A percentile compares a stretch with the other conserved stretches of the same genome.
phyloP scores from a whole-genome alignment of 2,329 filamentous ascomycete genomes.

The Calonectria pseudoturangicola region DNA sequence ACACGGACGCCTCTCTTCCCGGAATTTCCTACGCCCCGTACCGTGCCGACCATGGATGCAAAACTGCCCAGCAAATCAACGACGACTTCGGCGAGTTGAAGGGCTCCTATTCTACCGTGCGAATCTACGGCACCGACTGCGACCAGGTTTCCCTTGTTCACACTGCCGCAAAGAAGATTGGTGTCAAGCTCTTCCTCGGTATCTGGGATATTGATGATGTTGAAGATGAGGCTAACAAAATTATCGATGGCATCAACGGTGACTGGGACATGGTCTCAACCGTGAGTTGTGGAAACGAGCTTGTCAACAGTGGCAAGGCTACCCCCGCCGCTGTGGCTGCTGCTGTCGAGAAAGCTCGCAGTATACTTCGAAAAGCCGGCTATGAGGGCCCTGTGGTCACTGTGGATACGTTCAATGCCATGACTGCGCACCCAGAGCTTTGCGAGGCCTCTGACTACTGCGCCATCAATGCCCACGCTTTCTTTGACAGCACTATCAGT shows the following conservation, averaged over 20 bases:
- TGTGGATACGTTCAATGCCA: constrained; percentile 85
- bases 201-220: constrained; percentile 79
- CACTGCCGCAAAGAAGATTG: constrained; percentile 76
- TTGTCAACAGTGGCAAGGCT: constrained; percentile 79
- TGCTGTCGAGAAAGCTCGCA: constrained; percentile 75
- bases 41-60: constrained; percentile 76
- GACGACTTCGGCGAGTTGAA: constrained; percentile 76
- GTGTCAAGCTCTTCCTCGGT: constrained; percentile 84
- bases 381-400: constrained; percentile 85
- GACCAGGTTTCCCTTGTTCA: constrained; percentile 80
- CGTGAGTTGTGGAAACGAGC: constrained; percentile 87
- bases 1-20: constrained; percentile 52
- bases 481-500: constrained; percentile 81
- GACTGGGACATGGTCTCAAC: constrained; percentile 83
- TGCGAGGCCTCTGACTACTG: constrained; percentile 86
- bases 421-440: constrained; percentile 79
- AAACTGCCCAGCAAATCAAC: constrained; percentile 76
- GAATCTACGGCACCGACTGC: constrained; percentile 89
- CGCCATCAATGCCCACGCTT: constrained; percentile 88
- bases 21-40: constrained; percentile 71
- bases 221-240: constrained; percentile 73
- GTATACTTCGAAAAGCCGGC: constrained; percentile 75
- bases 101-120: constrained; percentile 76
- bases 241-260: constrained; percentile 75
- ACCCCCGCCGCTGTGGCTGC: constrained; percentile 72